Evolutionary conservation across 2,329 filamentous ascomycete genomes (phyloP).

Genomic region (Sporothrix pallida): DNA sequence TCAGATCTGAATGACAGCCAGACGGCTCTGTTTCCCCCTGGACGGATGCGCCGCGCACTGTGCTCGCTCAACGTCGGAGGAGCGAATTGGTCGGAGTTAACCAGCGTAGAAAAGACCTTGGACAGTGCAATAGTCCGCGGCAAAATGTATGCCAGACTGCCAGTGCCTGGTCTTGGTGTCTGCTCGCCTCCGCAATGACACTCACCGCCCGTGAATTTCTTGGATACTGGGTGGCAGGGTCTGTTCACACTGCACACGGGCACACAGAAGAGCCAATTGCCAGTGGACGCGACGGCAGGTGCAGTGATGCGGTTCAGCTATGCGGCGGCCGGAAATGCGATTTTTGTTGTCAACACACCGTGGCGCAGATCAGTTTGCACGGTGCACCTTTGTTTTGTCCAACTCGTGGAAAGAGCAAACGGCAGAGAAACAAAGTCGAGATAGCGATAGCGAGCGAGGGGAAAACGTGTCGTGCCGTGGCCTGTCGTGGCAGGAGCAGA

Average conservation of each 20-base stretch:
- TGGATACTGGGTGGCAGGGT: neutral
- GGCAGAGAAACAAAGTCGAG: neutral
- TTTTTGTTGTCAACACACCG: neutral
- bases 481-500: neutral
- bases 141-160: neutral
- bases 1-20: conserved; percentile 22
- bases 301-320: neutral
- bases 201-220: conserved; percentile 5
- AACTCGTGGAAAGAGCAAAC: neutral
- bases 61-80: conserved; percentile 17
- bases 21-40: neutral
- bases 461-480: neutral
- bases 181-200: neutral
- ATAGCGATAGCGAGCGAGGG: neutral
- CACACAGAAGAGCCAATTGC: conserved; percentile 16
- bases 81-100: conserved; percentile 28
- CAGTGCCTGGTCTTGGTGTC: conserved; percentile 4
- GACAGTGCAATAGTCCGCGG: conserved; percentile 29
- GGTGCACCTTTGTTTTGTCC: neutral
- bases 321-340: neutral
- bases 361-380: neutral
- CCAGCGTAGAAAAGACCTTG: neutral
- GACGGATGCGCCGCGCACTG: conserved; percentile 1
- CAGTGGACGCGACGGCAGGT: conserved; percentile 6
- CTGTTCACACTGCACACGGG: neutral